Conservation (phyloP, 768 basidiomycete species). For the Filobasidium floriforme region DNA sequence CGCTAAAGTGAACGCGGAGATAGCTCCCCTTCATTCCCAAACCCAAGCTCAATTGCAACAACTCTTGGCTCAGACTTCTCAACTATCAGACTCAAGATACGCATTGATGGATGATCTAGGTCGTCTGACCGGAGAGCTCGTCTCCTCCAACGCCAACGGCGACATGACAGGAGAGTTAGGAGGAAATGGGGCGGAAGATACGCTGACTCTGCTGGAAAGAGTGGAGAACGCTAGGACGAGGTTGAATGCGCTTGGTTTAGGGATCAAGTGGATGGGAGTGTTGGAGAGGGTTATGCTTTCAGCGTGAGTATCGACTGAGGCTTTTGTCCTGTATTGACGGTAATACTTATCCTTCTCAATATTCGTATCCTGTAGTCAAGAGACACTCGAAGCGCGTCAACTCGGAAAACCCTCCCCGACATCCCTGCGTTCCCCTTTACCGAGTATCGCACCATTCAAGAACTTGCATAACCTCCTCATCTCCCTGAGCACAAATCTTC, state of each 20-base stretch:
- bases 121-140: neutral
- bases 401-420: slow-evolving; percentile 48
- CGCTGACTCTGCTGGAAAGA: neutral
- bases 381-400: slow-evolving; percentile 49
- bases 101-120: neutral
- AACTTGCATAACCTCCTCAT: slow-evolving; percentile 58
- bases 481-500: slow-evolving; percentile 43
- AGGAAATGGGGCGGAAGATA: neutral
- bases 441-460: slow-evolving; percentile 54
- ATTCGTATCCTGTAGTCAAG: slow-evolving; percentile 37
- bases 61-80: neutral
- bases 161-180: neutral
- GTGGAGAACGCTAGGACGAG: neutral
- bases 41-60: neutral
- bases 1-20: neutral
- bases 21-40: neutral
- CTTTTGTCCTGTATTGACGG: neutral
- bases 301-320: neutral
- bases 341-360: neutral
- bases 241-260: neutral
- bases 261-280: slow-evolving; percentile 1
- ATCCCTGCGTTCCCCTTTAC: slow-evolving; percentile 38
- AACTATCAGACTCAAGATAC: neutral
- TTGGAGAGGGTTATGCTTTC: slow-evolving; percentile 3
- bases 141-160: neutral